phyloP scores from a whole-genome alignment of 2,329 filamentous ascomycete species.

The Trichoderma harzianum region DNA sequence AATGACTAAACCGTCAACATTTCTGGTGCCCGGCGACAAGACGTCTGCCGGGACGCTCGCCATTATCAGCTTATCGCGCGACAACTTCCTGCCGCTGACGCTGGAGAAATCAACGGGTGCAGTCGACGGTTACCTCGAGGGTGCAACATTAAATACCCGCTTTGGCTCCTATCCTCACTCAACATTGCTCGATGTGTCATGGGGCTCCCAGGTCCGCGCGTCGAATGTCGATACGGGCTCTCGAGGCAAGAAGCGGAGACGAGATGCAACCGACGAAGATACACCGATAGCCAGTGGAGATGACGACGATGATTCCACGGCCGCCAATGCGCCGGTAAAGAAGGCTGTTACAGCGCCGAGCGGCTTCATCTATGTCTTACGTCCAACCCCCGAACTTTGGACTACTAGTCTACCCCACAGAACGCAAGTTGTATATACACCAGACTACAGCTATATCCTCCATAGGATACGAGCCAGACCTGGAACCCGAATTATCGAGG shows the following conservation, averaged over 20 bases:
- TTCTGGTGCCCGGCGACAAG: slow-evolving; percentile 65
- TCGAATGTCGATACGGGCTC: slow-evolving; percentile 89
- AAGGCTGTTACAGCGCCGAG: slow-evolving; percentile 54
- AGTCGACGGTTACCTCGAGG: slow-evolving; percentile 70
- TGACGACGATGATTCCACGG: slow-evolving; percentile 30
- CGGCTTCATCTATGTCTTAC: slow-evolving; percentile 75
- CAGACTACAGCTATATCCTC: slow-evolving; percentile 81
- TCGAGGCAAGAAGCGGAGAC: slow-evolving; percentile 68
- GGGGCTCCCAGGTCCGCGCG: slow-evolving; percentile 89
- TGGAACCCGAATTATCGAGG: slow-evolving; percentile 72
- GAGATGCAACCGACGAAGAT: slow-evolving; percentile 45
- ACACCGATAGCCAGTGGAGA: slow-evolving; percentile 35
- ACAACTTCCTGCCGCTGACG: slow-evolving; percentile 75
- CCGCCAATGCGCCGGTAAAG: slow-evolving; percentile 39
- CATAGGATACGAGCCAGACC: slow-evolving; percentile 72
- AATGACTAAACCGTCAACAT: slow-evolving; percentile 62
- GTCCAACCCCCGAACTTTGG: slow-evolving; percentile 79
- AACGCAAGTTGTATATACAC: slow-evolving; percentile 83
- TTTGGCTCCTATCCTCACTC: slow-evolving; percentile 88
- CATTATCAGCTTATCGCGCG: slow-evolving; percentile 83
- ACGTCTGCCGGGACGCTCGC: slow-evolving; percentile 67
- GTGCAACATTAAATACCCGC: slow-evolving; percentile 81
- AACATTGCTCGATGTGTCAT: slow-evolving; percentile 72
- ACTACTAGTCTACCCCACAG: slow-evolving; percentile 75
- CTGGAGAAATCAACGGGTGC: slow-evolving; percentile 60